Conservation (phyloP, 352 stramenopile genomes). For the Phytophthora pistaciae region DNA sequence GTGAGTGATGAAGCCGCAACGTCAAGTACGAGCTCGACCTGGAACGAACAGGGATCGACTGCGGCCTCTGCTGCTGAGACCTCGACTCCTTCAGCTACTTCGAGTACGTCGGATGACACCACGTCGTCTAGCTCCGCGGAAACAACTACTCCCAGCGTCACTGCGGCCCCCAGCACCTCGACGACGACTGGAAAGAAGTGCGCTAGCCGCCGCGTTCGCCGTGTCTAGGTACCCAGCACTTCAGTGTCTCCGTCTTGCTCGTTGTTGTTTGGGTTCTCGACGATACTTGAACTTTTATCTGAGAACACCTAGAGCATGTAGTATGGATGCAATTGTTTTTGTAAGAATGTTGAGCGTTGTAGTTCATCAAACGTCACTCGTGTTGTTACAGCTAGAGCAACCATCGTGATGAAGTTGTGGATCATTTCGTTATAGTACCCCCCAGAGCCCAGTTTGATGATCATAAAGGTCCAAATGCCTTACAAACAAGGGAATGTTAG, state of each 20-base stretch:
- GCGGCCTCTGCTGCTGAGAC: neutral
- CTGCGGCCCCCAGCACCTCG: slow-evolving; percentile 1
- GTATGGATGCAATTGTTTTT: neutral
- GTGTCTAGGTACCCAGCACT: slow-evolving; percentile 16
- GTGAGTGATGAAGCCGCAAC: slow-evolving; percentile 6
- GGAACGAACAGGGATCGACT: slow-evolving; percentile 11
- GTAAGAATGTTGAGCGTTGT: neutral
- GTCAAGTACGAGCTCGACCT: slow-evolving; percentile 6
- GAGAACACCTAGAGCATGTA: neutral
- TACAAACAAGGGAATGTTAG: too few species aligned
- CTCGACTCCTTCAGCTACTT: neutral
- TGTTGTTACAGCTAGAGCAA: too few species aligned
- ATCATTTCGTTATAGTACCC: neutral
- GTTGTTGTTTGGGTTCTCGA: neutral
- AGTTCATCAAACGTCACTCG: neutral
- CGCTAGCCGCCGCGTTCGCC: slow-evolving; percentile 16
- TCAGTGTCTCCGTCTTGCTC: neutral
- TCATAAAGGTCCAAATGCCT: too few species aligned
- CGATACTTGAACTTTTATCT: neutral
- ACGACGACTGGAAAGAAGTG: slow-evolving; percentile 15
- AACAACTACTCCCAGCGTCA: slow-evolving; percentile 6
- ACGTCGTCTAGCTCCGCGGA: neutral
- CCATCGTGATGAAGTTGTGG: neutral
- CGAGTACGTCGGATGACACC: neutral
- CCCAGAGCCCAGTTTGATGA: too few species aligned